Base-by-base conservation (phyloP, 768 basidiomycete genomes). In the Myochromella boudieri region DNA sequence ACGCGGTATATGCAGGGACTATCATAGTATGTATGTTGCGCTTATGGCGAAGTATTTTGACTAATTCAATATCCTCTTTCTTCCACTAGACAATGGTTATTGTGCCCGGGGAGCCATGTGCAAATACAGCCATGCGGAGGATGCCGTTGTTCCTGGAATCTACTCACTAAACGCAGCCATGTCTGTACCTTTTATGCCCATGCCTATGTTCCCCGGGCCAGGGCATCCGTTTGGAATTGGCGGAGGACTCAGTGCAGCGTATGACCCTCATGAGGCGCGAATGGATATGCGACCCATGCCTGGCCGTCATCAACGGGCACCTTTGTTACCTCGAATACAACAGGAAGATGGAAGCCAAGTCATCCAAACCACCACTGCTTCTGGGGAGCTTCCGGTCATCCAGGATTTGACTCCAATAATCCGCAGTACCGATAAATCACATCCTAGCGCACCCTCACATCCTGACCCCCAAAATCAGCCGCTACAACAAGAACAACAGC, bases 71-170 rank as follows among this genome's bases (percentile, higher is more conserved):
- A n/a, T n/a, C n/a, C n/a, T n/a, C n/a, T n/a, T 44, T 48, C 45
- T 43, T 46, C 15, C 46, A 34, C 14, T 36, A 97, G 95, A 95
- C 61, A 84, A 84, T 48, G 95, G 95, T 1, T 97, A 85, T 68
- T 98, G 95, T 57, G 81, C 89, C 31, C 82, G 93, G 25, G 95
- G 95, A 37, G 84, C 80, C 15, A 77, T 78, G 50, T 98, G 95
- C 76, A 93, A 91, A 61, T 97, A 82, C 67, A 92, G 89, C 50
- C 95, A 98, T 57, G 92, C 90, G 28, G 90, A 91, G 1, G 91
- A 95, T 60, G 88, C 91, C 24, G 82, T 90, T 40, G 71, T 89
- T 7, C 90, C 87, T 0, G 79, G 77, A 0, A 62, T 91, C 24
- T 87, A 83, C 56, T 73, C 80, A 22, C 73, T 82, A 72, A 72